A percentile compares a stretch with the other conserved stretches of the same genome.
phyloP scores from a whole-genome alignment of 1,139 yeast species.

The Taphrina confusa region DNA sequence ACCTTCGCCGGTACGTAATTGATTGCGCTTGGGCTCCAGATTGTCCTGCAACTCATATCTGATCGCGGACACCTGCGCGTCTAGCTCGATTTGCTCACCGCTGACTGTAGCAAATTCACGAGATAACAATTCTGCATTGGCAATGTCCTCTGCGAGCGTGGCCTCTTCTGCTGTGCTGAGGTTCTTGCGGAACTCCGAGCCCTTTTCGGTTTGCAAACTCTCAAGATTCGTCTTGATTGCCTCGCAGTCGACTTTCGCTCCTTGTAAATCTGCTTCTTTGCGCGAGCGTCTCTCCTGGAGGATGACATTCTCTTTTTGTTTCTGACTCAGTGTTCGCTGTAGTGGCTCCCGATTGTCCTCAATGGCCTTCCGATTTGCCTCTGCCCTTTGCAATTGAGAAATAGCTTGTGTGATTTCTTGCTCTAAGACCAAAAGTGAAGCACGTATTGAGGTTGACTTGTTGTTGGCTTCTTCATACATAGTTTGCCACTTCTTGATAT shows the following conservation, averaged over 20 bases:
- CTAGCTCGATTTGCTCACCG: slow-evolving; percentile 54
- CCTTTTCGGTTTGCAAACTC: slow-evolving; percentile 57
- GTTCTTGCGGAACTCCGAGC: slow-evolving; percentile 57
- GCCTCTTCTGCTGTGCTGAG: slow-evolving; percentile 54
- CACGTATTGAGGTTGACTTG: slow-evolving; percentile 49
- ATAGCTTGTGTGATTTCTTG: slow-evolving; percentile 52
- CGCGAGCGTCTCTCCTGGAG: slow-evolving; percentile 32
- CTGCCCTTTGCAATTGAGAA: slow-evolving; percentile 54
- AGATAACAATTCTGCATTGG: slow-evolving; percentile 47
- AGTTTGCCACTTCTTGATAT: slow-evolving; percentile 55
- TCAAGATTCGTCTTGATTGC: slow-evolving; percentile 42
- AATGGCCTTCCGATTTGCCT: slow-evolving; percentile 51
- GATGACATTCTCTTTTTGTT: slow-evolving; percentile 50
- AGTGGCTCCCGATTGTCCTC: slow-evolving; percentile 53
- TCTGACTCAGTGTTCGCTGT: slow-evolving; percentile 51
- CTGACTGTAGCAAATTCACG: slow-evolving; percentile 50
- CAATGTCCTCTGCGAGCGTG: slow-evolving; percentile 51
- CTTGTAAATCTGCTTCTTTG: slow-evolving; percentile 39
- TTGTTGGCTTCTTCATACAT: slow-evolving; percentile 52
- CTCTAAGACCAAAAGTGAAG: slow-evolving; percentile 50
- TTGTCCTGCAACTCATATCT: slow-evolving; percentile 64
- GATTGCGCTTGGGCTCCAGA: slow-evolving; percentile 52
- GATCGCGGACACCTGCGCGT: slow-evolving; percentile 54
- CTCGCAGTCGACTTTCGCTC: slow-evolving; percentile 45
- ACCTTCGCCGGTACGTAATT: slow-evolving; percentile 38